Evolutionary conservation across 1,284 basidiomycete species (phyloP), one percentile per base, ranked within the genome.

Genomic region (Sphagnurus paluster): DNA sequence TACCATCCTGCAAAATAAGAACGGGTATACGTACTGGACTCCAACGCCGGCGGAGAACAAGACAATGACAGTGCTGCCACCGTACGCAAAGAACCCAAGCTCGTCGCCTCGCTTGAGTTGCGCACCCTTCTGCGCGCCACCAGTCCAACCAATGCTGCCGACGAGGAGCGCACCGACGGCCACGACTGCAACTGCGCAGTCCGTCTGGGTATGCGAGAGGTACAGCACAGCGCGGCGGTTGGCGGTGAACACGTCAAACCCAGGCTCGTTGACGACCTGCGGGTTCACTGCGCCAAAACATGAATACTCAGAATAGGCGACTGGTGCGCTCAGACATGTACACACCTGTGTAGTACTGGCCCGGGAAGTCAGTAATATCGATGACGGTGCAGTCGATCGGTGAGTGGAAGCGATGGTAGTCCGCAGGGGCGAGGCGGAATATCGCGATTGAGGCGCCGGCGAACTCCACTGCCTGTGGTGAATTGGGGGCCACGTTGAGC

Each of bases 381-480:
- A 70, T 72, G 2, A 82, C 55, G 19, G 13, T 17, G 16, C 77
- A 87, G 44, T 86, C 81, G 20, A 86, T 72, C 1, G 90, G 90
- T 21, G 79, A 80, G 58, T 93, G 91, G 75, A 90, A 93, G 17
- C 90, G 80, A 60, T 93, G 90, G 57, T 93, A 93, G 61, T 93
- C 91, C 28, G 84, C 80, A 0, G 89, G 90, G 0, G 89, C 88
- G 13, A 91, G 76, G 16, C 87, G 76, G 69, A 90, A 90, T 48
- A 85, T 79, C 0, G 83, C 82, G 2, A 90, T 56, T 8, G 79
- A 72, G 0, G 74, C 74, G 16, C 74, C 71, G 14, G 70, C 59
- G 41, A 80, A 76, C 7, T 65, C 53, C 4, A 64, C 64, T 8
- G 79, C 77, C 8, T 59, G 44, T 0, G 70, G 64, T 3, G 76